phyloP scores from a whole-genome alignment of 306 rosid species.

The Quercus parvula region DNA sequence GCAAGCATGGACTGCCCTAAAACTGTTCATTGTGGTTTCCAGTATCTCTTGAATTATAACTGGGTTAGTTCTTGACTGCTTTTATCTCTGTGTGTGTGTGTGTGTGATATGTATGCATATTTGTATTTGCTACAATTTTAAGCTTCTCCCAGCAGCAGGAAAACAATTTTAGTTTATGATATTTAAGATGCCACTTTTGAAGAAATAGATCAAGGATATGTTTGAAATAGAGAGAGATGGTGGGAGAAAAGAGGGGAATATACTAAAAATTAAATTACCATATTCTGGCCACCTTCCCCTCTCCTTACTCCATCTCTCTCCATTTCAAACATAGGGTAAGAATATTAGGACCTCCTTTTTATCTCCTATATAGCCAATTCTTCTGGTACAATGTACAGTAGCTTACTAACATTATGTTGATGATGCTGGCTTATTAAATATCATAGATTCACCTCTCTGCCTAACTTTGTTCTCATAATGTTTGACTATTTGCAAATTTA shows the following conservation, averaged over 20 bases:
- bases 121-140: neutral
- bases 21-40: conserved; percentile 78
- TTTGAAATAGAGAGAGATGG: too few species aligned
- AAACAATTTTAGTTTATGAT: neutral
- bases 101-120: neutral
- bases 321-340: too few species aligned
- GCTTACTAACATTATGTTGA: neutral
- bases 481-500: neutral
- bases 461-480: neutral
- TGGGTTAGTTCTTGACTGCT: conserved; percentile 60
- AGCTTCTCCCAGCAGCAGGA: neutral
- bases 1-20: conserved; percentile 91
- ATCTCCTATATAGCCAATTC: neutral
- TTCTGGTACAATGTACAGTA: neutral
- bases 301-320: too few species aligned
- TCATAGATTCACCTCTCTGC: neutral
- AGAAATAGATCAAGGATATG: neutral
- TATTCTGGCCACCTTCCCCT: too few species aligned
- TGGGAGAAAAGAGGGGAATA: too few species aligned
- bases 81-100: conserved; percentile 3
- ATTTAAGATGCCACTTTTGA: neutral
- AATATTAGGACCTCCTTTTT: neutral
- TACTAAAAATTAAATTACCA: too few species aligned
- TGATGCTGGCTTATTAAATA: neutral
- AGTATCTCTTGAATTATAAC: conserved; percentile 77